Conservation (phyloP, 2,329 filamentous ascomycete species). For the Penicillium sumatraense region DNA sequence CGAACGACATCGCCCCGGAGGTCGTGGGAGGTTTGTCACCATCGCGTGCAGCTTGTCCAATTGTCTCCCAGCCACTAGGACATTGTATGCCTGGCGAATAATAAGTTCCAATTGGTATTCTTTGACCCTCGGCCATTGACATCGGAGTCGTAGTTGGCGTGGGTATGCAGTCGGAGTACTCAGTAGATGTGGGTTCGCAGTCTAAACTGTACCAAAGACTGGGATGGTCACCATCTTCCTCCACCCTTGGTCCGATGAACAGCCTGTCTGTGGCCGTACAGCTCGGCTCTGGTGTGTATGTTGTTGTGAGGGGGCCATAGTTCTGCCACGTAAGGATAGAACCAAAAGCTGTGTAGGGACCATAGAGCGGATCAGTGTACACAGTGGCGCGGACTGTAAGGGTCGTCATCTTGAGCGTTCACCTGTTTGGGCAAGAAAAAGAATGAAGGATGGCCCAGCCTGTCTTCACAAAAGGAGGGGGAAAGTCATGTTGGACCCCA, state of each 20-base stretch:
- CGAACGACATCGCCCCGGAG: background rate
- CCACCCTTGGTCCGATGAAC: background rate
- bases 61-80: slow-evolving; percentile 4
- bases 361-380: background rate
- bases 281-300: slow-evolving; percentile 3
- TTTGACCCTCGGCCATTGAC: background rate
- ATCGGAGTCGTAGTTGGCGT: background rate
- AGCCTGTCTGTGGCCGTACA: slow-evolving; percentile 3
- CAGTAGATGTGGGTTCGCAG: background rate
- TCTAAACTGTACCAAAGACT: background rate
- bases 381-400: background rate
- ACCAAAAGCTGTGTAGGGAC: background rate
- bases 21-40: slow-evolving; percentile 5
- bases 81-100: slow-evolving; percentile 8
- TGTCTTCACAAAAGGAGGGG: no score
- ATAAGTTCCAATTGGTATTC: background rate
- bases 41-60: slow-evolving; percentile 4
- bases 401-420: background rate
- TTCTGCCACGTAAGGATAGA: no score
- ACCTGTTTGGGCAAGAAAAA: no score
- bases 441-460: no score
- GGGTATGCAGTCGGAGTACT: background rate
- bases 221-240: background rate
- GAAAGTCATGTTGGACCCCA: no score
- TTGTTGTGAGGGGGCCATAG: slow-evolving; percentile 7